phyloP scores from a whole-genome alignment of 768 basidiomycete species.

The Nidula microcarpa region DNA sequence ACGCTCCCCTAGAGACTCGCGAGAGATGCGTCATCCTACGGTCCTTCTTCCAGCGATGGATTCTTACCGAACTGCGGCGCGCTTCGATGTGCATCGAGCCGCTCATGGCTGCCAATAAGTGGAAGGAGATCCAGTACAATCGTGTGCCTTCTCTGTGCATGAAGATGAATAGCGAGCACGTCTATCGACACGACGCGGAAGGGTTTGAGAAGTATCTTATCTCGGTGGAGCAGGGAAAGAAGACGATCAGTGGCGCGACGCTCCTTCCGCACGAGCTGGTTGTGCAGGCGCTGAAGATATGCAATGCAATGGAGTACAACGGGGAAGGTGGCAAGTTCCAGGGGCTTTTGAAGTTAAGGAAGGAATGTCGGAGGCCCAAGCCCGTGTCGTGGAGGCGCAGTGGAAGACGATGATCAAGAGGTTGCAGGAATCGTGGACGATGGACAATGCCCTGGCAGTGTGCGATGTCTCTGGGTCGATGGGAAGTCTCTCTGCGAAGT shows the following conservation, averaged over 20 bases:
- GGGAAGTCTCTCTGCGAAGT: constrained; percentile 29
- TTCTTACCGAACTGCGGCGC: constrained; percentile 55
- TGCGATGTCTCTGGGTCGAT: constrained; percentile 79
- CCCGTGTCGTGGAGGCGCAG: constrained; percentile 56
- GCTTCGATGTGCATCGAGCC: constrained; percentile 48
- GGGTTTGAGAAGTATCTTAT: constrained; percentile 58
- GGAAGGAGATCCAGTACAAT: constrained; percentile 53
- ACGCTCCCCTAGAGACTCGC: constrained; percentile 16
- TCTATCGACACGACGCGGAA: constrained; percentile 54
- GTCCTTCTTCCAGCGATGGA: constrained; percentile 53
- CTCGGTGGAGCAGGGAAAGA: constrained; percentile 52
- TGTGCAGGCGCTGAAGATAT: constrained; percentile 23
- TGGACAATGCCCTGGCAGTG: constrained; percentile 62
- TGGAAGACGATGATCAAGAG: constrained; percentile 59
- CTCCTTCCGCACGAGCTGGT: constrained; percentile 64
- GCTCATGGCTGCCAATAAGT: constrained; percentile 57
- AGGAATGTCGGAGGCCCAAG: constrained; percentile 26
- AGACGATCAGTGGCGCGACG: constrained; percentile 61
- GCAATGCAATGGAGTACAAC: neutral
- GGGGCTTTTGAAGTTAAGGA: constrained; percentile 20
- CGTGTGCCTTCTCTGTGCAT: constrained; percentile 64
- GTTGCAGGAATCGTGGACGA: constrained; percentile 47
- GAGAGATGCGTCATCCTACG: constrained; percentile 42
- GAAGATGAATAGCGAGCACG: constrained; percentile 49
- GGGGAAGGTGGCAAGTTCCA: constrained; percentile 10